Conservation (phyloP, 31 red algal species). For the Endocladia muricata region DNA sequence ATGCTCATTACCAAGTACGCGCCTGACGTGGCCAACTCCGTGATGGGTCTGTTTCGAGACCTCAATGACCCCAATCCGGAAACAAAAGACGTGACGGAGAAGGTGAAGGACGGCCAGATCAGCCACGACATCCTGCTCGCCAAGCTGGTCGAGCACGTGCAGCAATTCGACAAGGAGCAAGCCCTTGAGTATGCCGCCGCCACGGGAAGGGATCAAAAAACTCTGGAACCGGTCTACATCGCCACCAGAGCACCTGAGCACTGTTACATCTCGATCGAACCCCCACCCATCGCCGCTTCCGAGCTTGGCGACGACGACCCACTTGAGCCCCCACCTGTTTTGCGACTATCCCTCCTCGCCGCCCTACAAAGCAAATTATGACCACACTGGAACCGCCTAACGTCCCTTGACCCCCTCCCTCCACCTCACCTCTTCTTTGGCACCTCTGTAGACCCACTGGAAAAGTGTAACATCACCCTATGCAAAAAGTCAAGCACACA, state of each 20-base stretch:
- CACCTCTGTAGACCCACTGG: no score
- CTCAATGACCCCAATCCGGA: constrained; percentile 19
- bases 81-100: constrained; percentile 35
- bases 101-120: constrained; percentile 33
- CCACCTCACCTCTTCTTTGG: no score
- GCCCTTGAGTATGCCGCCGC: constrained; percentile 51
- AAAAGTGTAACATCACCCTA: no score
- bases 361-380: constrained; percentile 20
- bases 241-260: constrained; percentile 5
- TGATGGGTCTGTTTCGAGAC: constrained; percentile 48
- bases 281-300: neutral
- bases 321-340: neutral
- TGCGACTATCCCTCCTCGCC: constrained; percentile 18
- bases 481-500: no score
- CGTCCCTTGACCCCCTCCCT: no score
- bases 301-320: neutral
- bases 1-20: constrained; percentile 72
- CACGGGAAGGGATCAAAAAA: constrained; percentile 44
- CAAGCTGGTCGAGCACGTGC: constrained; percentile 69
- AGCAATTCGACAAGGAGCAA: constrained; percentile 74
- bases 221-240: constrained; percentile 38
- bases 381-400: no score
- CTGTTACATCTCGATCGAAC: constrained; percentile 19
- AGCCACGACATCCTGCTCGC: constrained; percentile 23
- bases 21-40: constrained; percentile 73